A percentile compares a stretch with the other conserved stretches of the same genome.
phyloP scores from a whole-genome alignment of 208 protist genomes.

The Trypanosoma mega region DNA sequence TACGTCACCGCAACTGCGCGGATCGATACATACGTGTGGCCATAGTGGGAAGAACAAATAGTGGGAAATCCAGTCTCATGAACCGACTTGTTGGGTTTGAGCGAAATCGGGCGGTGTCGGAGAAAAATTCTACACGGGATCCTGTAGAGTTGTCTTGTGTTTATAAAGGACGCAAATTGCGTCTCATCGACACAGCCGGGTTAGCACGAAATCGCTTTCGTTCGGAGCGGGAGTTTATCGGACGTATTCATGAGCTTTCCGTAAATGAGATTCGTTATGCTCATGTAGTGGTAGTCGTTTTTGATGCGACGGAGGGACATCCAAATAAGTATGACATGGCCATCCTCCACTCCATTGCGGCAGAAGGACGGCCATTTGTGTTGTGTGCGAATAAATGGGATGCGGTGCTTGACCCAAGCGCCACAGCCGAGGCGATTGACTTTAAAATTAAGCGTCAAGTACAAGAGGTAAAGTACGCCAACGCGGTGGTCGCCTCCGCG shows the following conservation, averaged over 20 bases:
- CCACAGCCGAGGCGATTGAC: constrained; percentile 90
- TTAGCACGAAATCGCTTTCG: constrained; percentile 72
- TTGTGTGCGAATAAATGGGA: constrained; percentile 94
- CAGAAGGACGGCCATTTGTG: constrained; percentile 86
- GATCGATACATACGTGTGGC: constrained; percentile 89
- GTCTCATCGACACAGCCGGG: constrained; percentile 90
- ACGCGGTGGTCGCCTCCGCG: constrained; percentile 87
- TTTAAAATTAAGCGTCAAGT: constrained; percentile 92
- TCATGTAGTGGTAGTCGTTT: constrained; percentile 87
- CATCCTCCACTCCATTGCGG: constrained; percentile 77
- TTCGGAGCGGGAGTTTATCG: constrained; percentile 81
- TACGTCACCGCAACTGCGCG: constrained; percentile 78
- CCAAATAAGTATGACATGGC: constrained; percentile 93
- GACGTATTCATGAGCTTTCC: constrained; percentile 71
- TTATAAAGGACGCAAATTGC: constrained; percentile 88
- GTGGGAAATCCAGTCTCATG: constrained; percentile 92
- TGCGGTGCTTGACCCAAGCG: constrained; percentile 82
- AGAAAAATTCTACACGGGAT: constrained; percentile 91
- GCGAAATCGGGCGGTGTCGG: constrained; percentile 73
- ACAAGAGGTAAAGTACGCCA: constrained; percentile 88
- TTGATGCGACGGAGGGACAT: constrained; percentile 91
- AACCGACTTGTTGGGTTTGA: constrained; percentile 93
- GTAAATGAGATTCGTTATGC: constrained; percentile 83
- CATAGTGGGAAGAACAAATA: constrained; percentile 92
- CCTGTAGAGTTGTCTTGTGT: constrained; percentile 84